These are phyloP conservation scores for Aeminium ludgeri DNA, from an alignment of 495 filamentous ascomycete species.

Conservation along the genomic window DNA sequence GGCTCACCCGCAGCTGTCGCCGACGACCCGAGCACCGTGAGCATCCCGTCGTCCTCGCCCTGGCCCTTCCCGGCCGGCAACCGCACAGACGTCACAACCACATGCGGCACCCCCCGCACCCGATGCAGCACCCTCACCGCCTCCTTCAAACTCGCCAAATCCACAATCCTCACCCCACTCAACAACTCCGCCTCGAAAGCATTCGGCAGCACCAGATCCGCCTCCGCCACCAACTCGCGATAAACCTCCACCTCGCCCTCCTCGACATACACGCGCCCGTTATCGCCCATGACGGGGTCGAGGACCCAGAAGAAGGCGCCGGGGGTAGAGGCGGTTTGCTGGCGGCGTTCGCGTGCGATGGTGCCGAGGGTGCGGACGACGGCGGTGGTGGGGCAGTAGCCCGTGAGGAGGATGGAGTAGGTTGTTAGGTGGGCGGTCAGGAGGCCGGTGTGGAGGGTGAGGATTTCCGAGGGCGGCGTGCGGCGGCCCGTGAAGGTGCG, in stretches of 20 bases:
- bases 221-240: conserved; percentile 54
- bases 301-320: conserved; percentile 94
- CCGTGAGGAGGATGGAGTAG: conserved; percentile 84
- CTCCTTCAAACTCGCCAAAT: conserved; percentile 47
- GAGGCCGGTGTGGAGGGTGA: conserved; percentile 69
- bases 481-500: conserved; percentile 66
- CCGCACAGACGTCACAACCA: conserved; percentile 78
- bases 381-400: conserved; percentile 74
- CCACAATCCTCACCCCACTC: conserved; percentile 47
- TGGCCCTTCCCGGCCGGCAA: conserved; percentile 20
- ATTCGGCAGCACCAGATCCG: conserved; percentile 87
- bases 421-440: conserved; percentile 56
- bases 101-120: conserved; percentile 63
- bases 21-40: conserved; percentile 67
- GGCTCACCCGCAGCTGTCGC: conserved; percentile 30
- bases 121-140: conserved; percentile 66
- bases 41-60: conserved; percentile 16
- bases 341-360: conserved; percentile 65
- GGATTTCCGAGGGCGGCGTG: conserved; percentile 64
- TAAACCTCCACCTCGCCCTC: conserved; percentile 86
- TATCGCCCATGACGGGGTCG: conserved; percentile 96
- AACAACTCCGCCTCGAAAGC: conserved; percentile 87
- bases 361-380: conserved; percentile 67
- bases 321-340: conserved; percentile 41
- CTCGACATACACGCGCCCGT: conserved; percentile 75